Percentiles rank a stretch among this genome's conserved stretches.
phyloP scores from a whole-genome alignment of 1,284 basidiomycete genomes.

The Ustilago loliicola region DNA sequence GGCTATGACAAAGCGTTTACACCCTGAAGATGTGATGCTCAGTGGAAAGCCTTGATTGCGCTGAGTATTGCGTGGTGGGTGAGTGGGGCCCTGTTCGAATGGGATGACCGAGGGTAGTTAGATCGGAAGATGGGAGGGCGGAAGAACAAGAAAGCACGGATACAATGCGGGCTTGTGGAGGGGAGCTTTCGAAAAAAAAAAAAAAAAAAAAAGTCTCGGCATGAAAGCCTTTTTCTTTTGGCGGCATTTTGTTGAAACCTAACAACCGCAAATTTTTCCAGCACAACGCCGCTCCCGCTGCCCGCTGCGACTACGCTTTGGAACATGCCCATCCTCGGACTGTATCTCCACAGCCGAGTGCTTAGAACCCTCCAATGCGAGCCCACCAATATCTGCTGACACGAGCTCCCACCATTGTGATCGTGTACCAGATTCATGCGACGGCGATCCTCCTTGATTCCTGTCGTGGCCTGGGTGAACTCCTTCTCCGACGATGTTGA shows the following conservation, averaged over 20 bases:
- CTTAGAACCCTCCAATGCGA: background rate
- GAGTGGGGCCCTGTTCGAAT: background rate
- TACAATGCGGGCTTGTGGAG: background rate
- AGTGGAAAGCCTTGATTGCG: background rate
- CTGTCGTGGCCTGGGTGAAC: no score
- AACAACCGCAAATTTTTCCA: background rate
- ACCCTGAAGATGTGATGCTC: background rate
- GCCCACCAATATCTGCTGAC: background rate
- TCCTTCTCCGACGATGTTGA: no score
- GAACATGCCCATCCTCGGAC: background rate
- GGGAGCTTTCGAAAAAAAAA: background rate
- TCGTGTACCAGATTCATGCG: background rate
- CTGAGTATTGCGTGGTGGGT: background rate
- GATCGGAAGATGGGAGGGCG: background rate
- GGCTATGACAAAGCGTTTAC: background rate
- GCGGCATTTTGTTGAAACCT: background rate
- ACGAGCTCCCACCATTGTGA: background rate
- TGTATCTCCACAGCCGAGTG: background rate
- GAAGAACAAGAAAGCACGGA: background rate
- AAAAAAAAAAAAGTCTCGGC: background rate
- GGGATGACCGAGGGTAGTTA: background rate
- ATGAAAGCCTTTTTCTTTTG: background rate
- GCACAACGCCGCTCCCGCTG: background rate
- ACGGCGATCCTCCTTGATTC: background rate
- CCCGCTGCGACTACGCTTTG: background rate